Evolutionary conservation across 2,329 filamentous ascomycete genomes (phyloP), one percentile per base, ranked within the genome.

Genomic region (Coniochaeta pulveracea): DNA sequence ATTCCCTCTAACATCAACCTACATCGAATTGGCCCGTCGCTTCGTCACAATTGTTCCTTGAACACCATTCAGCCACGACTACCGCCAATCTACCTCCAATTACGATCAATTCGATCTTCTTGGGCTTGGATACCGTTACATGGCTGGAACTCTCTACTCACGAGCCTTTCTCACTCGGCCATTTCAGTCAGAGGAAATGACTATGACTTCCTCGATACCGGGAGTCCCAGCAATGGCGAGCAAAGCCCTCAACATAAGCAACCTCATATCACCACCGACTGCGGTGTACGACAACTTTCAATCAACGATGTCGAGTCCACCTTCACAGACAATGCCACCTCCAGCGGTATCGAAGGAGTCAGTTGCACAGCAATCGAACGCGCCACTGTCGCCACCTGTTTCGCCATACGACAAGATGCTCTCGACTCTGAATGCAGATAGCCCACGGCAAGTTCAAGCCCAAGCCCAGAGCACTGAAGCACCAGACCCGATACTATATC

Each of bases 251-350:
- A 59, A 66, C 40, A 68, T 71, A 42, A 64, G 51, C 56, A 75
- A 59, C 39, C 56, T 78, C 37, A 75, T 78, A 65, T 78, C 74
- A 15, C 74, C 74, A 19, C 73, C 73, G 15, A 72, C 76, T 23
- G 58, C 59, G n/a, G 49, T 61, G 31, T 53, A 60, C 24, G 72
- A 77, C 41, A 71, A 53, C 44, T 77, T 76, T 49, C 52, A 45
- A 9, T n/a, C 22, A 24, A n/a, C 22, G n/a, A 9, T 22, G 2
- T 25, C 30, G 4, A 31, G 28, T 14, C 14, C 30, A 6, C 14
- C 12, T 3, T 10, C 30, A 8, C 14, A 29, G 54, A 58, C 24
- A 37, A 41, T 34, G 40, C 37, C n/a, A 40, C 33, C 35, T 30
- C n/a, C 37, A 43, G 16, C 47, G 39, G 41, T 34, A 48, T 38